Base-by-base conservation (phyloP, 2,329 filamentous ascomycete species). In the Polytolypa hystricis region DNA sequence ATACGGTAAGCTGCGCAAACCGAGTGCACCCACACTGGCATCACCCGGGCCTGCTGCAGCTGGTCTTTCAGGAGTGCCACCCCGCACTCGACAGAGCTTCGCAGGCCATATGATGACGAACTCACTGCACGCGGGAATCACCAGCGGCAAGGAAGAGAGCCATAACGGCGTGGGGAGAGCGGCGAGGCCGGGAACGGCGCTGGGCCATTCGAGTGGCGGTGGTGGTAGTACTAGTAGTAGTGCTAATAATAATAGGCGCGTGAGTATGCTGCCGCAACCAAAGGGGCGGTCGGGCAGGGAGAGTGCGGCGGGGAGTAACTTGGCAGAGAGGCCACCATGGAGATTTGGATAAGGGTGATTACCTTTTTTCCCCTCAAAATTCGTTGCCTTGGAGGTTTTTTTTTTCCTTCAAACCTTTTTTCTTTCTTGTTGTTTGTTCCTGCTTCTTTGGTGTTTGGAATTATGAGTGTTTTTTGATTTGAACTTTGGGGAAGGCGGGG, bases 21-120 rank as follows among this genome's bases (percentile, higher is more conserved):
- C 43, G 47, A 21, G n/a, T 7, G 38, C 50, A 2, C 41, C 46
- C 3, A 16, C 33, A 10, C 40, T 47, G 9, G 44, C 40, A 2
- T 39, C 58, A 19, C 32, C 44, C 2, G 56, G 48, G 11, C 23
- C 35, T 21, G 16, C 39, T 11, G 9, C 18, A 10, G 9, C 15
- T 8, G 9, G 23, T 23, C 5, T 5, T 9, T 38, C 61, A 18
- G 28, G 45, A 4, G 55, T 50, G 29, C 48, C 49, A 5, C 56
- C 59, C 17, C 58, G 60, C 37, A 60, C 46, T 41, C 53, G 58
- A 30, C 56, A 58, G 40, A 63, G 61, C 46, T 61, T 56, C 42
- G 54, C 58, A 9, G 57, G 57, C 3, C 28, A 50, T 38, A 51
- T 52, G 2, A 29, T 9, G 6, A 33, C 38, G 16, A 32, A 34